Evolutionary conservation across 176 grass and related monocot genomes (phyloP), one percentile per base, ranked within the genome.

Genomic region (Pharus latifolius): DNA sequence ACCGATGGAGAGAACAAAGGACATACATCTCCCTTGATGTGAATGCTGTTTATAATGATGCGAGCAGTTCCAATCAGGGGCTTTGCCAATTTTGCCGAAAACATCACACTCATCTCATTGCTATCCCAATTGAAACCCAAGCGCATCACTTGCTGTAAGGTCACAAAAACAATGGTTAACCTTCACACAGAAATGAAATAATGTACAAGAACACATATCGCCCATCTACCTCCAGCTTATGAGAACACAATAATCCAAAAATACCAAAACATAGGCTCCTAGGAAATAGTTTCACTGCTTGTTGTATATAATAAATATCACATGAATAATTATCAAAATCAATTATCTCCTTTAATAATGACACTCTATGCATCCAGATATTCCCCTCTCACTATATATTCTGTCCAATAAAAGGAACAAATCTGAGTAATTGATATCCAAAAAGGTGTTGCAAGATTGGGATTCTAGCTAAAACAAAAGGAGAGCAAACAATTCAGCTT

Each of bases 1-100:
- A 91, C 72, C 26, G 60, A 38, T n/a, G 19, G 9, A 79, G 23
- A 76, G 57, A 81, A 45, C 2, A 64, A 65, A 76, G 12, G 54
- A 54, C 84, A 69, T 93, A 98, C 95, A 85, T 98, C 84, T 72
- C 95, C 95, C 74, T 93, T 93, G 70, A 98, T 91, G 50, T 98
- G 84, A 58, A 91, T 84, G 78, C 81, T 90, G 62, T 98, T 98
- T 73, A 98, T 91, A 66, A 98, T 70, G 75, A 98, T 83, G 24
- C 95, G 95, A 30, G 87, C 87, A 53, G 90, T 46, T 26, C 95
- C 90, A 6, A 82, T 65, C 26, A 98, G 67, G 55, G 95, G 89
- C 37, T 88, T 98, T 20, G 80, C 80, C 76, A 93, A 61, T 68
- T 93, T 98, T 1, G 89, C 86, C 69, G 82, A 74, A 54, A 98